Percentiles rank a stretch among this genome's conserved stretches.
phyloP scores from a whole-genome alignment of 129 eudicot species.

The Centaurea solstitialis region DNA sequence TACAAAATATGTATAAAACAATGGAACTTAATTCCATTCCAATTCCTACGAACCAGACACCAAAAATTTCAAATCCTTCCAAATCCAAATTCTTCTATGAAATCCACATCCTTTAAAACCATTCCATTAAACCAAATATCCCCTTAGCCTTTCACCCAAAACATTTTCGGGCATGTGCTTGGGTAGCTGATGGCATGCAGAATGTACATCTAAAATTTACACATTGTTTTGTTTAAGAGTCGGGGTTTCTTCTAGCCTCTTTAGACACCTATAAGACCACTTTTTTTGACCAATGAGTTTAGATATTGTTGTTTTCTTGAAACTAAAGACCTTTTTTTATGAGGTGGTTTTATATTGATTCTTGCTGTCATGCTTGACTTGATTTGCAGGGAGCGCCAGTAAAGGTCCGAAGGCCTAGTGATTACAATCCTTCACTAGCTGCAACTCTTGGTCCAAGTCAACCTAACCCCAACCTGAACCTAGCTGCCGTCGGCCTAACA shows the following conservation, averaged over 20 bases:
- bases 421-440: conserved; percentile 93
- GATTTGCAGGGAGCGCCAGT: conserved; percentile 79
- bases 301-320: not conserved
- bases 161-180: not conserved
- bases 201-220: not conserved
- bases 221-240: not conserved
- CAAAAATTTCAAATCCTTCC: too few species aligned
- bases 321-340: not conserved
- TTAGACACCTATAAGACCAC: not conserved
- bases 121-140: too few species aligned
- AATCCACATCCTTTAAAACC: too few species aligned
- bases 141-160: not conserved
- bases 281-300: not conserved
- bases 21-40: too few species aligned
- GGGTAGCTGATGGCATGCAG: not conserved
- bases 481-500: conserved; percentile 87
- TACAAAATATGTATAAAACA: too few species aligned
- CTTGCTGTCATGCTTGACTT: conserved; percentile 8
- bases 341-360: not conserved
- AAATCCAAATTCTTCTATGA: too few species aligned
- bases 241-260: not conserved
- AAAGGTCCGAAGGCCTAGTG: conserved; percentile 96
- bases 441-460: conserved; percentile 98
- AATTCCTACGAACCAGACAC: too few species aligned
- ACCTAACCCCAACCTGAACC: conserved; percentile 90